Base-by-base conservation (phyloP, 1,139 yeast genomes). In the Geotrichum cucujoidarum region DNA sequence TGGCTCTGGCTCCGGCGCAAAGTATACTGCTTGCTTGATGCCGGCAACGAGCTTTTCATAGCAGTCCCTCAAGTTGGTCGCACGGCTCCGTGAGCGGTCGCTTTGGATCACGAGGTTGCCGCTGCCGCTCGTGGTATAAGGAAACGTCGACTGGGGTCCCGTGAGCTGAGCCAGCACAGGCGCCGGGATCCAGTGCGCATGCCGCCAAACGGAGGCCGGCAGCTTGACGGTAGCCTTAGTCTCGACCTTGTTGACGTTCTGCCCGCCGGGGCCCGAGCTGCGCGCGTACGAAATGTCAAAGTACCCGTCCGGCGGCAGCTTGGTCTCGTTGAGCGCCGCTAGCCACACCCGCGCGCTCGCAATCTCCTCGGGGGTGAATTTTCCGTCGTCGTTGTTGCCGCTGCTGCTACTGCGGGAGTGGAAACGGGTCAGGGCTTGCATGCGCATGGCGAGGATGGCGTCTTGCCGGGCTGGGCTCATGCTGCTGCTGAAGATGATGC, bases 231-330 rank as follows among this genome's bases (percentile, higher is more conserved):
- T 80, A 2, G 94, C 95, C 60, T 89, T 89, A 2, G 92, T 57
- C 47, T 64, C 66, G 33, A 66, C 34, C 48, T 88, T 90, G 64
- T 90, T 90, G 14, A 90, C 97, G 61, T 90, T 86, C 59, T 90
- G 97, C 0, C 97, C 97, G 0, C 97, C 97, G 0, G 96, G 90
- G 0, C 97, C 97, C 11, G 95, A 83, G 0, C 95, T 77, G 53
- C 95, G 68, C 46, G 87, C 78, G 64, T 71, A 89, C 0, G 78
- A 63, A 2, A 81, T 66, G 1, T 69, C 67, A 59, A 85, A 85
- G 18, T 69, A 60, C 27, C 65, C 60, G 10, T 67, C 62, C 10
- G 50, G 41, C 0, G 92, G 94, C 1, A 84, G 69, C 4, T 65
- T 57, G 0, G 57, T 40, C 1, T 63, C 56, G 1, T 60, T 57